Conservation (phyloP, 257 asterid species). For the Capsicum rhomboideum region DNA sequence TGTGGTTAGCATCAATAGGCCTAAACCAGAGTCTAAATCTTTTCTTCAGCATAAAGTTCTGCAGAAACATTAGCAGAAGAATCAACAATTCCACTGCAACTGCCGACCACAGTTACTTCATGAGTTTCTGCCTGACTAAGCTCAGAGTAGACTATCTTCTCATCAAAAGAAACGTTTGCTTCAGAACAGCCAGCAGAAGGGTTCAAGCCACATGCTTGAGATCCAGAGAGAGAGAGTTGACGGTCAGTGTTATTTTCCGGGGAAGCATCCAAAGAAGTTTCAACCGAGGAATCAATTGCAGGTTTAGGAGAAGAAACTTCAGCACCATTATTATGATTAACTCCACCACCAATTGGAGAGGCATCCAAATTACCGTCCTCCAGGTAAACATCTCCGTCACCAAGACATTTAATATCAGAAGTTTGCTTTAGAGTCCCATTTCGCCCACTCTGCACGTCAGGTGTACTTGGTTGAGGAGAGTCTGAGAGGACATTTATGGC, state of each 20-base stretch:
- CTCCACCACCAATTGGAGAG: not conserved
- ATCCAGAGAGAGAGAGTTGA: not conserved
- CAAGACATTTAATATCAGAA: not conserved
- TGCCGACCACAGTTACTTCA: not conserved
- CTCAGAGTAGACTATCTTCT: not conserved
- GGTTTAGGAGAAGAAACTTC: not conserved
- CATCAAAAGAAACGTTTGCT: not conserved
- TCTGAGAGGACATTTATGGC: not conserved
- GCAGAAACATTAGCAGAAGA: not conserved
- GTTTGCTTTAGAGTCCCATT: not conserved
- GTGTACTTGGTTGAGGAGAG: not conserved
- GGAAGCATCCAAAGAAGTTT: not conserved
- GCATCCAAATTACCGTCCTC: not conserved
- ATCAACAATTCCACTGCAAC: not conserved
- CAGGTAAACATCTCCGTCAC: not conserved
- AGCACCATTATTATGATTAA: not conserved
- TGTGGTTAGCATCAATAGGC: not conserved
- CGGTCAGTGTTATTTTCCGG: not conserved
- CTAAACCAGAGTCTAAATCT: not conserved
- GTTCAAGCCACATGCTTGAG: not conserved
- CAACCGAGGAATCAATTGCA: not conserved
- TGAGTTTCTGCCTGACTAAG: not conserved
- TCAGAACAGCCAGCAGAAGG: not conserved
- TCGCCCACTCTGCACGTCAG: not conserved
- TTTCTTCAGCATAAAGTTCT: conserved; percentile 1